Evolutionary conservation across 2,329 filamentous ascomycete genomes (phyloP), one percentile per base, ranked within the genome.

Genomic region (Lecanosticta acicola): DNA sequence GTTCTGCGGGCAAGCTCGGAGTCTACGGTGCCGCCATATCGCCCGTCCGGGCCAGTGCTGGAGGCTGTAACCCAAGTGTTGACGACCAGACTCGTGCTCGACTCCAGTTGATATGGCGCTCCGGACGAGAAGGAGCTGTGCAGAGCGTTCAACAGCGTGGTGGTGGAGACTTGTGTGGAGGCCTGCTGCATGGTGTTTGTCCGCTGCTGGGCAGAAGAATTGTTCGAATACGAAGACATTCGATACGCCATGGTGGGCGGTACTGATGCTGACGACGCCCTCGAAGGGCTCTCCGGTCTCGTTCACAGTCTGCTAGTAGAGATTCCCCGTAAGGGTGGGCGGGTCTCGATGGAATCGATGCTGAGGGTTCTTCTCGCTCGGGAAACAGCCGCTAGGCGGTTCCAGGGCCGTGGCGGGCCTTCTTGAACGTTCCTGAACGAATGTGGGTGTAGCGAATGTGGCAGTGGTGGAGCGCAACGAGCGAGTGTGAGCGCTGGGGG

Each of bases 51-150:
- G 32, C 83, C 80, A 18, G 78, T 71, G 56, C 85, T 85, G 20
- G 80, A 76, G 14, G 87, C 87, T 3, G 87, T 94, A 43, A 93
- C 77, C 90, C 90, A 96, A 46, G 89, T 96, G 71, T 97, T 97
- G 55, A 97, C 88, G 0, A 93, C 90, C 32, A 97, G 68, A 65
- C 88, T 95, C 29, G 90, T 93, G 56, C 87, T 88, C 39, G 89
- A 83, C 68, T 98, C 93, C 37, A 98, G 79, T 51, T 78, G 77
- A 66, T 94, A 93, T n/a, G 91, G 81, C 61, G 88, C 81, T 21
- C 82, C 83, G 2, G 85, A 81, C 39, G 87, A 78, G 68, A 94
- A 97, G 62, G 86, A 84, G 58, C 87, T 89, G 70, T 98, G 93
- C 37, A 96, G 78, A 45, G 87, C 81, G 69, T 97, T 97, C 45